Evolutionary conservation across 2,329 filamentous ascomycete genomes (phyloP), one percentile per base, ranked within the genome.

Genomic region (Penicillium sp.): DNA sequence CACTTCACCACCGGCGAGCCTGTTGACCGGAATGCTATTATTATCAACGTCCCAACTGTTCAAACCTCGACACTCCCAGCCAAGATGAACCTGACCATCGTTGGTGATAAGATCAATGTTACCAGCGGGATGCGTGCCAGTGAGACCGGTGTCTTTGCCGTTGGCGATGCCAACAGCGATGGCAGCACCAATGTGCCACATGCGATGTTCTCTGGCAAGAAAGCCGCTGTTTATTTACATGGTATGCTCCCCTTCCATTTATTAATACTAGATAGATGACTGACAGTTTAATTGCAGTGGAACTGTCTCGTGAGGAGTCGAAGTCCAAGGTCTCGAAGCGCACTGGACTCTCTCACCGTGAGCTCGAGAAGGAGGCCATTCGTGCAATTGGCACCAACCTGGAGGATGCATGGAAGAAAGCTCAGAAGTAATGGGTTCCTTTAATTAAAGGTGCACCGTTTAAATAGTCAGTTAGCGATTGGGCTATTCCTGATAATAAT

Each of bases 151-250:
- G 78, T 86, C 0, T 87, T 81, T 62, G 84, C 82, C 5, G 70
- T 87, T 21, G 84, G 85, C 0, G 84, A 87, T 60, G 80, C 80
- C 13, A 87, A 87, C 69, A 79, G 78, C 33, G 84, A 86, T 52
- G 80, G 81, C n/a, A 74, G 76, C 9, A 86, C 83, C 3, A 87
- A 87, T 60, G 79, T 87, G 0, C 83, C 83, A 0, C 84, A 86
- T 60, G 84, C 85, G 0, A 78, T 87, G 64, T 87, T 76, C 65
- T 81, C 75, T 13, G 84, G 84, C 3, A 87, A 87, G 76, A 70
- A 78, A 31, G 75, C 83, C 0, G 84, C 82, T 5, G 83, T 87
- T 1, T 84, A 72, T 48, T 57, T 84, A 5, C 84, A 87, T 61
- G 77, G 83, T 84, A 66, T 75, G 81, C 1, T 21, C 27, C 16